phyloP scores from a whole-genome alignment of 768 basidiomycete species.

The Leccinum aurantiacum region DNA sequence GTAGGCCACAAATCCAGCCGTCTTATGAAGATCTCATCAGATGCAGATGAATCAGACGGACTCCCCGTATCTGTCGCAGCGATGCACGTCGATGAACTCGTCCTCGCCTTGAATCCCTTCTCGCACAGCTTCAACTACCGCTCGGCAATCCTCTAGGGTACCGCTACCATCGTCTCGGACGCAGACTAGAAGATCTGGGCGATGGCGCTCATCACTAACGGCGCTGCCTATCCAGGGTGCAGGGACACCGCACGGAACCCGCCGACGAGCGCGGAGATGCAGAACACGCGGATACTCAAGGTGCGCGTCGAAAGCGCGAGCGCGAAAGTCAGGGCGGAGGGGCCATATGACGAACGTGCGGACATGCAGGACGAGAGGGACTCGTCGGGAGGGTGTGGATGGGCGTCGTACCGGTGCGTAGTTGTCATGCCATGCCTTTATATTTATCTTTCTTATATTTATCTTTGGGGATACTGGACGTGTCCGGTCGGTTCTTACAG shows the following conservation, averaged over 20 bases:
- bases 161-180: conserved; percentile 16
- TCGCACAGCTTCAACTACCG: conserved; percentile 30
- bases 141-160: conserved; percentile 24
- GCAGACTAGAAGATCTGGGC: conserved; percentile 27
- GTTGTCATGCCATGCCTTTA: background rate
- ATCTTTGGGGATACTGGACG: background rate
- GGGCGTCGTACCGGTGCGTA: conserved; percentile 26
- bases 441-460: background rate
- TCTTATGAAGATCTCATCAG: conserved; percentile 25
- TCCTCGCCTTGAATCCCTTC: conserved; percentile 25
- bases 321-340: conserved; percentile 25
- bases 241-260: conserved; percentile 25
- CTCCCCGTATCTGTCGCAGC: conserved; percentile 25
- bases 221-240: conserved; percentile 19
- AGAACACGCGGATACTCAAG: conserved; percentile 25
- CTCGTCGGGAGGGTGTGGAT: conserved; percentile 23
- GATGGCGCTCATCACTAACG: conserved; percentile 21
- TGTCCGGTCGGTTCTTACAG: conserved; percentile 4
- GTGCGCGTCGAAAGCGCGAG: conserved; percentile 23
- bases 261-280: conserved; percentile 23
- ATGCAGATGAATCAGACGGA: conserved; percentile 2
- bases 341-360: conserved; percentile 20
- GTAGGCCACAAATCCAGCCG: conserved; percentile 25
- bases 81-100: conserved; percentile 25
- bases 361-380: conserved; percentile 15